Conservation (phyloP, 805 yeast genomes). For the Yarrowia sp. region DNA sequence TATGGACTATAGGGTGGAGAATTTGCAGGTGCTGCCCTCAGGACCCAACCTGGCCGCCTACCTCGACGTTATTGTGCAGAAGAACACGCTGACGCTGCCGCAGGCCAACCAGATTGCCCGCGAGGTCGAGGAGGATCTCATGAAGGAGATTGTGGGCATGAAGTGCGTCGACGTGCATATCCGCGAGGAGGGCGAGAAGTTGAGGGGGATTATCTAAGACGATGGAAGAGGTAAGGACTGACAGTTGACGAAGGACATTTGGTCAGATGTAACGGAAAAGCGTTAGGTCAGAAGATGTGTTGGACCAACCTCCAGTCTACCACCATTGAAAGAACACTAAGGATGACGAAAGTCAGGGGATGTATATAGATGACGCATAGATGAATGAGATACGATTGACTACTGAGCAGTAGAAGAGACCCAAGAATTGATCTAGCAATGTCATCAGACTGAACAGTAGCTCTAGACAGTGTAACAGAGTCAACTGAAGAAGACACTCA, state of each 20-base stretch:
- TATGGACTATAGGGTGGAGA: constrained; percentile 7
- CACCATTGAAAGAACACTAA: too few relatives aligned
- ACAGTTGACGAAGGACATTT: too few relatives aligned
- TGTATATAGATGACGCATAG: constrained; percentile 30
- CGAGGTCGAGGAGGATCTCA: constrained; percentile 16
- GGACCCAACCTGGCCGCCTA: constrained; percentile 39
- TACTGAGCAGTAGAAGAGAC: neutral
- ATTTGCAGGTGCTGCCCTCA: constrained; percentile 38
- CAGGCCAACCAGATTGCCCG: constrained; percentile 30
- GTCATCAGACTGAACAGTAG: too few relatives aligned
- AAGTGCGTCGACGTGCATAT: constrained; percentile 38
- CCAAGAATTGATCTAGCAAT: too few relatives aligned
- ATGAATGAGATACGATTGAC: constrained; percentile 23
- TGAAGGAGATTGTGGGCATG: constrained; percentile 23
- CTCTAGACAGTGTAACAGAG: too few relatives aligned
- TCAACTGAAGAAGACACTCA: too few relatives aligned
- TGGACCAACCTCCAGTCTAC: too few relatives aligned
- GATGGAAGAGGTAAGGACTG: too few relatives aligned
- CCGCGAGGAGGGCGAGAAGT: constrained; percentile 28
- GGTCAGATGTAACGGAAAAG: too few relatives aligned
- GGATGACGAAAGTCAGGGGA: neutral
- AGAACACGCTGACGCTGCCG: constrained; percentile 10
- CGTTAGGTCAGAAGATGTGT: too few relatives aligned
- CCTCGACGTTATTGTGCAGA: constrained; percentile 9
- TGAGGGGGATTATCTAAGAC: constrained; percentile 18